phyloP scores from a whole-genome alignment of 1,139 yeast species.

The Zygosaccharomyces pseudobailii region DNA sequence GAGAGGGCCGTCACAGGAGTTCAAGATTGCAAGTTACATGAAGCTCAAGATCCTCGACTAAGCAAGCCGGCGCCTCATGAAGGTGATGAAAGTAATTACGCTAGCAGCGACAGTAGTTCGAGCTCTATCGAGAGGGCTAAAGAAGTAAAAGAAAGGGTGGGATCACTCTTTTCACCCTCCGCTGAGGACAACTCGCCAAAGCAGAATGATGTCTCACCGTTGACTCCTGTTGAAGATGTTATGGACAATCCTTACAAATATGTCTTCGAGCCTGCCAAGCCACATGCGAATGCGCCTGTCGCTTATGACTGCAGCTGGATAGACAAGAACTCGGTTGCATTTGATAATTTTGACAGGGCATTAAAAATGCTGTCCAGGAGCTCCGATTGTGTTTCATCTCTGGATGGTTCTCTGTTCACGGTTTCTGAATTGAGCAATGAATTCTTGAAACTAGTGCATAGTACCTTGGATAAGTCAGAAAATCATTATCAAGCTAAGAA shows the following conservation, averaged over 20 bases:
- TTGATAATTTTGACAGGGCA: constrained; percentile 13
- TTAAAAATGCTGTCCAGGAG: constrained; percentile 6
- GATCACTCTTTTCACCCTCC: constrained; percentile 10
- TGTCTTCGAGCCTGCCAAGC: constrained; percentile 13
- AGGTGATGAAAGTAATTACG: background rate
- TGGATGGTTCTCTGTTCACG: constrained; percentile 3
- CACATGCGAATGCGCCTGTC: constrained; percentile 4
- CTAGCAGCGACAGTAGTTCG: constrained; percentile 8
- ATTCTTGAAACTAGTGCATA: constrained; percentile 4
- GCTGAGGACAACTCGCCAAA: constrained; percentile 8
- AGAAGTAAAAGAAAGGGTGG: constrained; percentile 10
- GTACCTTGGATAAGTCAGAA: constrained; percentile 4
- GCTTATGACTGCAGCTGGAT: constrained; percentile 16
- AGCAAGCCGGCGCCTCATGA: background rate
- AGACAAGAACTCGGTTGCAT: constrained; percentile 16
- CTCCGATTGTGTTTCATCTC: constrained; percentile 1
- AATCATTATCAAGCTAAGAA: constrained; percentile 1
- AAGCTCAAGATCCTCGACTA: background rate
- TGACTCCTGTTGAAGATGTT: constrained; percentile 14
- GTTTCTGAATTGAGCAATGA: constrained; percentile 9
- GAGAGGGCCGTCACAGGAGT: background rate
- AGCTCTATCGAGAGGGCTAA: constrained; percentile 17
- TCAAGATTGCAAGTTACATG: background rate
- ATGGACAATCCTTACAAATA: constrained; percentile 15
- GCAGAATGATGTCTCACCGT: constrained; percentile 13